phyloP scores from a whole-genome alignment of 192 early-diverging fungal species.

The Dispira simplex region DNA sequence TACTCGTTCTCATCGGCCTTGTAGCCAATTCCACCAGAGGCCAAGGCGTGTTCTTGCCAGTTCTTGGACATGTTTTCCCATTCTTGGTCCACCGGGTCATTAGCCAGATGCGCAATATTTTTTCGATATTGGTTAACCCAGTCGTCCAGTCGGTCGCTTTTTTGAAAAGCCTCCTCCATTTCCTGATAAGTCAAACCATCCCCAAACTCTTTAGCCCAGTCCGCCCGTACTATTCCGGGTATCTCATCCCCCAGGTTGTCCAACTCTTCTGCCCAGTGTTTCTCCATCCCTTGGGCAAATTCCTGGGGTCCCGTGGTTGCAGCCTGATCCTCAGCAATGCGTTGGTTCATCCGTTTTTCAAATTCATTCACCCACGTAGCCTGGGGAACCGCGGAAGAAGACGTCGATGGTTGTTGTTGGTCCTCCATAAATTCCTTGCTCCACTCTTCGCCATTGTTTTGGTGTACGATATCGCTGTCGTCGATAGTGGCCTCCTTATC shows the following conservation, averaged over 20 bases:
- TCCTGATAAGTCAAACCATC: constrained; percentile 27
- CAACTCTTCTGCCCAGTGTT: constrained; percentile 44
- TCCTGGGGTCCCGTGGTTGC: constrained; percentile 34
- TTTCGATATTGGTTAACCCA: constrained; percentile 55
- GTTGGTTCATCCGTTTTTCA: constrained; percentile 35
- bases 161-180: constrained; percentile 35
- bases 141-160: constrained; percentile 29
- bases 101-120: constrained; percentile 49
- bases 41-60: constrained; percentile 35
- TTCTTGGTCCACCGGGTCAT: constrained; percentile 38
- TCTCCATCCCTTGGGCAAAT: constrained; percentile 36
- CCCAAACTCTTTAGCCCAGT: constrained; percentile 31
- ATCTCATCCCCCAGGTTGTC: constrained; percentile 19
- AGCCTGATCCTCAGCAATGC: constrained; percentile 24
- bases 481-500: constrained; percentile 79
- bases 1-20: constrained; percentile 30
- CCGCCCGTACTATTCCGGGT: constrained; percentile 18
- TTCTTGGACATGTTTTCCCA: constrained; percentile 61
- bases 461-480: constrained; percentile 72
- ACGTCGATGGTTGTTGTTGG: constrained; percentile 18
- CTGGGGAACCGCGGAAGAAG: constrained; percentile 21
- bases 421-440: constrained; percentile 23
- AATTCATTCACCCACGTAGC: constrained; percentile 51
- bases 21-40: constrained; percentile 24
- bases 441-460: constrained; percentile 20